Conservation (phyloP, 148 eudicot genomes). For the Vaccinium myrtillus region DNA sequence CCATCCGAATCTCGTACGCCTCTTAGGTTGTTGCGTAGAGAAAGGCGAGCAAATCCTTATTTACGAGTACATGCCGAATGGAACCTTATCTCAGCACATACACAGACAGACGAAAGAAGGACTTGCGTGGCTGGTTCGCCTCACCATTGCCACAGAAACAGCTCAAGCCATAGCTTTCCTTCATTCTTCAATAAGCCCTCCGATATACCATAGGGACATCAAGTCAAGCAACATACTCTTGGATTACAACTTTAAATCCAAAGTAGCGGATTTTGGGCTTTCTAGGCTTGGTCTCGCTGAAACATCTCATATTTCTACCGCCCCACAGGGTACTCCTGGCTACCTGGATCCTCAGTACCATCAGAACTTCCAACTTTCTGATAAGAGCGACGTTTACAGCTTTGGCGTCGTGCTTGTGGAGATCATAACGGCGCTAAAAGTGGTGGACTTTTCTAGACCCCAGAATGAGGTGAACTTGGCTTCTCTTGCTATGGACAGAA, state of each 20-base stretch:
- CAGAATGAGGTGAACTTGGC: slow-evolving; percentile 61
- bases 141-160: slow-evolving; percentile 52
- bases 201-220: slow-evolving; percentile 73
- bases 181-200: slow-evolving; percentile 57
- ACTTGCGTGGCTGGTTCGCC: slow-evolving; percentile 51
- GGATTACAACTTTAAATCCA: slow-evolving; percentile 52
- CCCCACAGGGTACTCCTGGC: slow-evolving; percentile 80
- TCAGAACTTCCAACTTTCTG: slow-evolving; percentile 61
- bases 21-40: slow-evolving; percentile 60
- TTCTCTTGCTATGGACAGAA: slow-evolving; percentile 44
- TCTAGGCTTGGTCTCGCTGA: slow-evolving; percentile 63
- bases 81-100: slow-evolving; percentile 58
- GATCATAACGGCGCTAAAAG: slow-evolving; percentile 59
- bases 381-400: slow-evolving; percentile 72
- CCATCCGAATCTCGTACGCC: slow-evolving; percentile 61
- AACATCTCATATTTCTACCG: slow-evolving; percentile 63
- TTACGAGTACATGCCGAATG: slow-evolving; percentile 69
- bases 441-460: slow-evolving; percentile 53
- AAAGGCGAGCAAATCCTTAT: slow-evolving; percentile 57
- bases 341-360: slow-evolving; percentile 83
- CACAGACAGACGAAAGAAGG: slow-evolving; percentile 37
- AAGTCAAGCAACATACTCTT: slow-evolving; percentile 73
- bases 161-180: slow-evolving; percentile 71
- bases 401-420: slow-evolving; percentile 70
- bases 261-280: slow-evolving; percentile 80